A percentile compares a stretch with the other conserved stretches of the same genome.
Conservation (phyloP, 202 grass and related monocot species). For the Brachypodium distachyon region DNA sequence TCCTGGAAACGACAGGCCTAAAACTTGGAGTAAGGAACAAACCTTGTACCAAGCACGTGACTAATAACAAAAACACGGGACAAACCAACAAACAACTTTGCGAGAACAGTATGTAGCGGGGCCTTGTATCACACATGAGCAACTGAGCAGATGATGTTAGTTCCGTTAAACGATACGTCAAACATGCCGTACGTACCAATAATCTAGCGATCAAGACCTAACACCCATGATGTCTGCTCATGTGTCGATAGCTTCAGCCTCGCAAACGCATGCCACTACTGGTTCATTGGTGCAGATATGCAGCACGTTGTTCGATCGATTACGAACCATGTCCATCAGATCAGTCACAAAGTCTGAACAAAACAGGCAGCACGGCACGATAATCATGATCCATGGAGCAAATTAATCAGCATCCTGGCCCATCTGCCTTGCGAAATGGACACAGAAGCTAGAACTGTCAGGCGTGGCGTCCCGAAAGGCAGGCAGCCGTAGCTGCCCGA, state of each 20-base stretch:
- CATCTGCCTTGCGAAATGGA: background rate
- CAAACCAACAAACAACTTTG: background rate
- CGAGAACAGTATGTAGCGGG: background rate
- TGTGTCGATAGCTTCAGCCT: background rate
- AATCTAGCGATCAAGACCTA: background rate
- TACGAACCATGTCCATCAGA: background rate
- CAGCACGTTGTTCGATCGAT: background rate
- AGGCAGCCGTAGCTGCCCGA: slow-evolving; percentile 11
- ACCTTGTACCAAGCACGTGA: background rate
- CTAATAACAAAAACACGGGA: background rate
- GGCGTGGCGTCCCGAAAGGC: background rate
- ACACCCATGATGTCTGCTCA: background rate
- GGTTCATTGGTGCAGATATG: background rate
- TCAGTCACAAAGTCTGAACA: background rate
- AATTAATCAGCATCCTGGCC: background rate
- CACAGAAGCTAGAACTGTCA: background rate
- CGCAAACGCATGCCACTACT: too few species aligned
- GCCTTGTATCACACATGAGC: background rate
- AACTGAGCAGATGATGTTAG: too few species aligned
- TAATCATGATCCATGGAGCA: background rate
- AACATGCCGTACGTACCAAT: background rate
- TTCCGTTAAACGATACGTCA: too few species aligned
- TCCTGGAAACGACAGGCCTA: too few species aligned
- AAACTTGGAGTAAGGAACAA: background rate
- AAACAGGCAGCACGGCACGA: background rate